Evolutionary conservation across 192 early-diverging fungal genomes (phyloP), one percentile per base, ranked within the genome.

Genomic region (Thamnidium elegans): DNA sequence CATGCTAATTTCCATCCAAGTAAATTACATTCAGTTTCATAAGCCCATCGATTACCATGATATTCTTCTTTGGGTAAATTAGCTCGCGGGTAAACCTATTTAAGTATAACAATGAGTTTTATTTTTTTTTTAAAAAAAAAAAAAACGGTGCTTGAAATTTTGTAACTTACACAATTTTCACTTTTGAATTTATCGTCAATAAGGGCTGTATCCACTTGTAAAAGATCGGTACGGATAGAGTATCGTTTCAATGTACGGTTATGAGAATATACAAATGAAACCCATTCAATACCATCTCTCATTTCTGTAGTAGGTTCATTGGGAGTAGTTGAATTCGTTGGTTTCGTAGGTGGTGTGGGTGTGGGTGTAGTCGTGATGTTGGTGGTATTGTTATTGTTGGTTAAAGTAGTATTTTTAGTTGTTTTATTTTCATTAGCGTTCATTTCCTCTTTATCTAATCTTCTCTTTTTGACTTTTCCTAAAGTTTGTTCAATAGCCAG

Each of bases 1-100:
- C 84, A 88, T 6, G 87, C 86, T 55, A 96, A 79, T 54, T 87
- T 85, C 94, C 94, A 94, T 14, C 92, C 92, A 17, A 94, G 76
- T 17, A 66, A 65, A 59, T 96, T 96, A 68, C 92, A 94, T 48
- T 89, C 86, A 2, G 83, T 91, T 70, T 96, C 94, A 69, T 93
- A 96, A 19, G 73, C 72, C 83, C 90, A 92, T 17, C 94, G 84
- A 65, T 91, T 88, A 19, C 94, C 94, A 14, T 83, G 76, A 66
- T 96, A 92, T 17, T 74, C 56, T 6, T 79, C 55, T 30, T 81
- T 68, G 6, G 77, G 62, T 43, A 87, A 81, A 73, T 89, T 83
- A 6, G 94, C 94, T n/a, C 88, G 79, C 13, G 90, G 90, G 64
- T 96, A 96, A 3, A 76, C 69, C 74, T 76, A 48, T 17, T 4